A percentile compares a stretch with the other conserved stretches of the same genome.
Conservation (phyloP, 2,329 filamentous ascomycete genomes). For the Diaporthe capsici region DNA sequence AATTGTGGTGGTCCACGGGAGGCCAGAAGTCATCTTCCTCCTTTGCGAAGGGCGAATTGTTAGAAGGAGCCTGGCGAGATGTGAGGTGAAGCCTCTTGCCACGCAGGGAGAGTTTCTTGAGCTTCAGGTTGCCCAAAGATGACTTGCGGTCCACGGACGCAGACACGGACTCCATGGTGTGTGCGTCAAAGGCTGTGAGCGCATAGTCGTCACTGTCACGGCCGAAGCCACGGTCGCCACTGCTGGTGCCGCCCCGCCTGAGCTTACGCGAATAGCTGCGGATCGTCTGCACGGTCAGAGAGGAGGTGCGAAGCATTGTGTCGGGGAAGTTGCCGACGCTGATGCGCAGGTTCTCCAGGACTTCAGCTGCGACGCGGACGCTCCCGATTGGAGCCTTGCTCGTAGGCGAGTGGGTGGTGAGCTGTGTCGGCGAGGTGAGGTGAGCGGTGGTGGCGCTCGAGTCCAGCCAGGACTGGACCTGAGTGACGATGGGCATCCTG, state of each 20-base stretch:
- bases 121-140: slow-evolving; percentile 27
- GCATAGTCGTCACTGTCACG: slow-evolving; percentile 43
- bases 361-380: slow-evolving; percentile 66
- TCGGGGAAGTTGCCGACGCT: slow-evolving; percentile 71
- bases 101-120: slow-evolving; percentile 37
- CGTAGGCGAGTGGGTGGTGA: slow-evolving; percentile 3
- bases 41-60: slow-evolving; percentile 7
- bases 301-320: slow-evolving; percentile 69
- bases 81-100: slow-evolving; percentile 33
- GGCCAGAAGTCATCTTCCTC: slow-evolving; percentile 32
- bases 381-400: slow-evolving; percentile 45
- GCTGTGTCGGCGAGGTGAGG: not conserved
- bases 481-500: slow-evolving; percentile 35
- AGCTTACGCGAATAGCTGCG: slow-evolving; percentile 68
- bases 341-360: slow-evolving; percentile 67
- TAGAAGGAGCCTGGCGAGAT: slow-evolving; percentile 18
- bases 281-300: slow-evolving; percentile 70
- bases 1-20: slow-evolving; percentile 11
- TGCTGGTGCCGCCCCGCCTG: slow-evolving; percentile 51
- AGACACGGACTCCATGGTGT: not conserved
- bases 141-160: slow-evolving; percentile 25
- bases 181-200: slow-evolving; percentile 36
- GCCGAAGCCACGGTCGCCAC: slow-evolving; percentile 25
- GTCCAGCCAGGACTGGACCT: slow-evolving; percentile 42
- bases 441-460: slow-evolving; percentile 30